Evolutionary conservation across 2,329 filamentous ascomycete species (phyloP), one percentile per base, ranked within the genome.

Genomic region (Nemania sp.): DNA sequence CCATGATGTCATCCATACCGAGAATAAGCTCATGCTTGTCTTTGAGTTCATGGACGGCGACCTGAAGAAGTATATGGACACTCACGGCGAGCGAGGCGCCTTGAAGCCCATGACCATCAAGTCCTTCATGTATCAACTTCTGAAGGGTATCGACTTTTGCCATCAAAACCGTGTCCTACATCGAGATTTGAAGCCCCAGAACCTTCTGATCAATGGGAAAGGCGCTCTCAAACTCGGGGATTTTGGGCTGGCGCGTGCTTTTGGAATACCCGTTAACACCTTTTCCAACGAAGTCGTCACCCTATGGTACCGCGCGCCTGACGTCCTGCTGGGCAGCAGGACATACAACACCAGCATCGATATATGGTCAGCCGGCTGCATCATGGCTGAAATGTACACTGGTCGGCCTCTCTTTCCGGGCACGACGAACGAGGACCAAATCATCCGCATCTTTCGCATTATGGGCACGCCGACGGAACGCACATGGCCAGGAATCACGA

Each of bases 291-390:
- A 98, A 77, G 94, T 98, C 59, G 94, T 98, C 45, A 98, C 95
- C 0, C 83, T 98, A 17, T 98, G 94, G 94, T 99, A 99, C 76
- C 90, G 95, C 45, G 95, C 95, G 0, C 95, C 95, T 0, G 95
- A 99, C 71, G 95, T 99, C 48, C 84, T 99, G 53, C 85, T 99
- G 47, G 95, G 95, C 54, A 95, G 90, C 71, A 83, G 95, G 67
- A 98, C 95, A 20, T 99, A 99, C 80, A 99, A 97, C 78, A 99
- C 95, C n/a, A 96, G 92, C 78, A 98, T 99, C 75, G 95, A 99
- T 73, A 98, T 99, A 74, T 99, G 95, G 95, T 97, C 92, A 6
- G 95, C 95, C 6, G 95, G 95, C 58, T 99, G 95, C 77, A 99
- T 99, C 81, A 98, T 99, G 95, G 95, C 95, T 10, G 95, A 99